phyloP scores from a whole-genome alignment of 306 rosid genomes.

The Quercus cerris region DNA sequence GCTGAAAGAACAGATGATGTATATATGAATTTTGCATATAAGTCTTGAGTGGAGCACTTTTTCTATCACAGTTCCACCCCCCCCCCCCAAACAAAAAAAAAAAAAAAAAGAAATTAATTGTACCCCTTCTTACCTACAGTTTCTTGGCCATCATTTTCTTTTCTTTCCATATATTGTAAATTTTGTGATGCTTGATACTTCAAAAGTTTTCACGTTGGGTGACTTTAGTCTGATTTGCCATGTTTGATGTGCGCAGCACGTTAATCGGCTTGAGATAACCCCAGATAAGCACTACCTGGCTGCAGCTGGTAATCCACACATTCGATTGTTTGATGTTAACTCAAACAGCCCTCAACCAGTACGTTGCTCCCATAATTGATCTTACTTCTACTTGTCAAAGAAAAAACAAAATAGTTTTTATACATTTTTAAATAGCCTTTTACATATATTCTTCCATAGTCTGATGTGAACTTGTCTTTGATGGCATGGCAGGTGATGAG shows the following conservation, averaged over 20 bases:
- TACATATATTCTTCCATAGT: neutral
- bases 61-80: neutral
- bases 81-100: neutral
- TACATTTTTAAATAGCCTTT: neutral
- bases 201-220: neutral
- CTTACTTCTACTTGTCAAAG: neutral
- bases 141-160: neutral
- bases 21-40: neutral
- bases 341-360: conserved; percentile 94
- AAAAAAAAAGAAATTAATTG: neutral
- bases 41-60: neutral
- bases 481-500: conserved; percentile 68
- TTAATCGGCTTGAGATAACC: conserved; percentile 93
- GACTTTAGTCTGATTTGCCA: conserved; percentile 26
- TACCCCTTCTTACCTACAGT: neutral
- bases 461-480: conserved; percentile 12
- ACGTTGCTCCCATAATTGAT: conserved; percentile 25
- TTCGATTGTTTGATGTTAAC: conserved; percentile 88
- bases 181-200: conserved; percentile 7
- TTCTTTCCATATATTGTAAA: neutral
- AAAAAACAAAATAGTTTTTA: neutral
- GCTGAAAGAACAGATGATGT: neutral
- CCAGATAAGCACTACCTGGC: conserved; percentile 93
- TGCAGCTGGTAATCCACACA: conserved; percentile 99
- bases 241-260: conserved; percentile 58